Percentiles rank a stretch among this genome's conserved stretches.
phyloP scores from a whole-genome alignment of 73 alveolate genomes.

The Paramecium primaurelia region DNA sequence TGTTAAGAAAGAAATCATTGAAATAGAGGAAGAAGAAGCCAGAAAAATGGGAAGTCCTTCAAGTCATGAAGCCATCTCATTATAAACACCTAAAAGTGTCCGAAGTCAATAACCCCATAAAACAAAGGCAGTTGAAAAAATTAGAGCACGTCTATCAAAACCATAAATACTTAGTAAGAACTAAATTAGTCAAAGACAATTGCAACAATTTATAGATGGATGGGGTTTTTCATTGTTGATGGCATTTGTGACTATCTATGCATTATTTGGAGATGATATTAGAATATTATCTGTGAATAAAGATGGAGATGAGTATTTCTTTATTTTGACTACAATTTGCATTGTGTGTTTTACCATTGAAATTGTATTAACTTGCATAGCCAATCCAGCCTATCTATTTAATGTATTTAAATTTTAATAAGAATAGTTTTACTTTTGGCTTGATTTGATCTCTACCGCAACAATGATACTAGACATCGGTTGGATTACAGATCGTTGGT shows the following conservation, averaged over 20 bases:
- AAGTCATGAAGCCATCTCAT: background rate
- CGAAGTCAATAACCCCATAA: background rate
- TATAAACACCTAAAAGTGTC: background rate
- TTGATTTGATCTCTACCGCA: slow-evolving; percentile 73
- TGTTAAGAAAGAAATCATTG: background rate
- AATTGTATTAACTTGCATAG: slow-evolving; percentile 54
- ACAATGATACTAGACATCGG: slow-evolving; percentile 77
- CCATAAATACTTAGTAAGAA: background rate
- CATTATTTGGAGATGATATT: slow-evolving; percentile 86
- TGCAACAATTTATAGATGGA: background rate
- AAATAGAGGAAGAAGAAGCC: background rate
- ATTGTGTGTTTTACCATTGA: slow-evolving; percentile 48
- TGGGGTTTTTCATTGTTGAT: slow-evolving; percentile 53
- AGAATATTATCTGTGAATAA: slow-evolving; percentile 54
- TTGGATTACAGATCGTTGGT: slow-evolving; percentile 68
- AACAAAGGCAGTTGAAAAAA: background rate
- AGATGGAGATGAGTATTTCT: slow-evolving; percentile 55
- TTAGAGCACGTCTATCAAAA: background rate
- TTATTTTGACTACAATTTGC: slow-evolving; percentile 19
- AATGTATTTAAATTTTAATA: background rate
- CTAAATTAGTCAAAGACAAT: background rate
- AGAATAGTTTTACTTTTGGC: slow-evolving; percentile 74
- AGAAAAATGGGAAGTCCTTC: background rate
- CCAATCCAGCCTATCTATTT: slow-evolving; percentile 56
- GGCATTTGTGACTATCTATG: slow-evolving; percentile 78